Percentiles rank a stretch among this genome's conserved stretches.
These are phyloP conservation scores for Mucor piriformis DNA, from an alignment of 371 early-diverging fungal species.

Conservation along the genomic window DNA sequence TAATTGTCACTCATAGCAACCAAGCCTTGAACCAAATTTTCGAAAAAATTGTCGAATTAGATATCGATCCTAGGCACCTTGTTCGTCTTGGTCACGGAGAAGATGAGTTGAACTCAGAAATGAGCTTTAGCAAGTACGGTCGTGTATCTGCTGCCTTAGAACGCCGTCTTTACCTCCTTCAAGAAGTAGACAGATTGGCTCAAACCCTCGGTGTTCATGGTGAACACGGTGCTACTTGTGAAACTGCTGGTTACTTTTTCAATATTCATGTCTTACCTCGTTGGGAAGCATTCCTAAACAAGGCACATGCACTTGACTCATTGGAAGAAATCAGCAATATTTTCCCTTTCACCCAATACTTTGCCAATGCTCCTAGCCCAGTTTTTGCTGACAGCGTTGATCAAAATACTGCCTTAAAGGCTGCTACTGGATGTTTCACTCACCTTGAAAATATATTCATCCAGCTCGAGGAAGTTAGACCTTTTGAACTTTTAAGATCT, in stretches of 20 bases:
- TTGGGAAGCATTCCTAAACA: slow-evolving; percentile 75
- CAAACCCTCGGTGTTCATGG: slow-evolving; percentile 70
- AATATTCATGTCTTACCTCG: slow-evolving; percentile 69
- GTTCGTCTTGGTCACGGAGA: slow-evolving; percentile 95
- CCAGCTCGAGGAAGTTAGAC: slow-evolving; percentile 72
- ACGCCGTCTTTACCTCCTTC: slow-evolving; percentile 73
- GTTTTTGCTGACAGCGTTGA: slow-evolving; percentile 61
- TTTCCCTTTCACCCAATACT: slow-evolving; percentile 87
- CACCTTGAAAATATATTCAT: slow-evolving; percentile 76
- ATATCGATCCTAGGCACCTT: slow-evolving; percentile 90
- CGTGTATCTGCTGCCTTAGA: slow-evolving; percentile 91
- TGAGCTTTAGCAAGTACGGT: slow-evolving; percentile 89
- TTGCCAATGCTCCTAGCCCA: slow-evolving; percentile 75
- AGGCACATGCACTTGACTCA: slow-evolving; percentile 18
- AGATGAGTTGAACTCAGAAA: slow-evolving; percentile 81
- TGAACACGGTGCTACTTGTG: slow-evolving; percentile 91
- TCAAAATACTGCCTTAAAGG: slow-evolving; percentile 54
- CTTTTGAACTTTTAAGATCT: slow-evolving; percentile 89
- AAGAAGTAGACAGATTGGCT: slow-evolving; percentile 78
- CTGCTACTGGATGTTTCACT: slow-evolving; percentile 78
- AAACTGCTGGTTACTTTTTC: slow-evolving; percentile 90
- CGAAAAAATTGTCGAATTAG: slow-evolving; percentile 85
- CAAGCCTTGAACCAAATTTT: slow-evolving; percentile 96
- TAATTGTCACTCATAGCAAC: slow-evolving; percentile 94
- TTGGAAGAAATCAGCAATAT: slow-evolving; percentile 33